Percentiles rank a stretch among this genome's conserved stretches.
Evolutionary conservation across 345 rosid species (phyloP).

Genomic region (Hypericum perforatum): DNA sequence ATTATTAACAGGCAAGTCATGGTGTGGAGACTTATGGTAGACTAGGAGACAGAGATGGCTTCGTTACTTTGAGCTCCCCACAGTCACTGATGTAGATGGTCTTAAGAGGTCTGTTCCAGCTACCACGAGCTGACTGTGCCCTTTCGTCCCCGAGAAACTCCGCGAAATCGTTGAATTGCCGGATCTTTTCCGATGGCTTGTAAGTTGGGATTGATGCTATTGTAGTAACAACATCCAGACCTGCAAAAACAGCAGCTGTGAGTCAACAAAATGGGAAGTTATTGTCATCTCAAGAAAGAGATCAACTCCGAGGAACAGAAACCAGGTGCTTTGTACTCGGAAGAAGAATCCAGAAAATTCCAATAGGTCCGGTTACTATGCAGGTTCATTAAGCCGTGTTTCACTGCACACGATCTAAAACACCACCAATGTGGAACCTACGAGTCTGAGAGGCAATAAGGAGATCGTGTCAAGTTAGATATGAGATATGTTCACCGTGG

Average conservation of each 20-base stretch:
- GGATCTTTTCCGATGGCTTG: constrained; percentile 59
- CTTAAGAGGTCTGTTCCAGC: constrained; percentile 74
- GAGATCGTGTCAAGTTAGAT: too few relatives aligned
- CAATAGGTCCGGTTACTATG: too few relatives aligned
- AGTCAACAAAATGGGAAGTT: not conserved
- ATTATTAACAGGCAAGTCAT: too few relatives aligned
- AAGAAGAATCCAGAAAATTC: too few relatives aligned
- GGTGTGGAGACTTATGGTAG: constrained; percentile 32
- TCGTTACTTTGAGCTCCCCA: constrained; percentile 71
- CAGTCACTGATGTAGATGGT: constrained; percentile 63
- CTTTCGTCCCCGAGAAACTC: constrained; percentile 79
- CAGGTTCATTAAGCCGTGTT: too few relatives aligned
- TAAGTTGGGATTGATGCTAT: constrained; percentile 69
- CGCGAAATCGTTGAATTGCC: constrained; percentile 59
- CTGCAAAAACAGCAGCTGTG: constrained; percentile 23
- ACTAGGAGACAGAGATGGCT: constrained; percentile 60
- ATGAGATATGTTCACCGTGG: too few relatives aligned
- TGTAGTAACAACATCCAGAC: constrained; percentile 69
- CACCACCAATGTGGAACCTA: too few relatives aligned
- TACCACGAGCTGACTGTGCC: constrained; percentile 60
- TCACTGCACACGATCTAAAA: too few relatives aligned
- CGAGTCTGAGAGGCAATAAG: too few relatives aligned
- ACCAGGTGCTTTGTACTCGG: too few relatives aligned
- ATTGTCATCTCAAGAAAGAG: not conserved
- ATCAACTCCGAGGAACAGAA: too few relatives aligned